Evolutionary conservation across 345 rosid genomes (phyloP).

Genomic region (Gossypium australe): DNA sequence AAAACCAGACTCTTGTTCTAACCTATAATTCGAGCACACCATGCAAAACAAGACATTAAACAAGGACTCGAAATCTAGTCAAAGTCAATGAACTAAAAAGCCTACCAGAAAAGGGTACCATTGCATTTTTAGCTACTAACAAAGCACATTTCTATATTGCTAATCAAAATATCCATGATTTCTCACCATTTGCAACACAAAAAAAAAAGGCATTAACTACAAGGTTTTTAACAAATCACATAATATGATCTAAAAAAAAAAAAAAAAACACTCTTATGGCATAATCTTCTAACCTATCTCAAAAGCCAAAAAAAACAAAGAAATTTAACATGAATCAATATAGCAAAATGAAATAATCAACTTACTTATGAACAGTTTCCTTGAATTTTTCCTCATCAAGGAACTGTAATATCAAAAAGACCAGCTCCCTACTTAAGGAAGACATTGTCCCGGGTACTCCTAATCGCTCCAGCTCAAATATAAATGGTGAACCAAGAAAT

Average conservation of each 20-base stretch:
- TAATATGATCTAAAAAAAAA: background rate
- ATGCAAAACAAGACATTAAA: background rate
- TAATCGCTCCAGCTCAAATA: constrained; percentile 44
- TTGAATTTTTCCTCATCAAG: constrained; percentile 54
- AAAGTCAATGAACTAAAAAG: background rate
- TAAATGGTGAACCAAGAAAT: constrained; percentile 13
- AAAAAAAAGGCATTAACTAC: background rate
- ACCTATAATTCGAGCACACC: constrained; percentile 28
- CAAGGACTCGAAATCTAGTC: constrained; percentile 11
- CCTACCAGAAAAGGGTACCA: background rate
- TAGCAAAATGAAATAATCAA: constrained; percentile 8
- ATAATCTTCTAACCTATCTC: background rate
- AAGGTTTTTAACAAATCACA: background rate
- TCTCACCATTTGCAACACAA: background rate
- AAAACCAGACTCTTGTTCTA: constrained; percentile 80
- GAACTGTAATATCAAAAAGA: constrained; percentile 59
- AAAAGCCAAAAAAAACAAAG: background rate
- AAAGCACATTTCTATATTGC: background rate
- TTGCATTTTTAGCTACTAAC: background rate
- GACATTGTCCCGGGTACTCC: constrained; percentile 51
- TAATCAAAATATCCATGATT: background rate
- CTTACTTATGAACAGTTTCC: constrained; percentile 62
- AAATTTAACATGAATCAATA: background rate
- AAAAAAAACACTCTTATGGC: background rate
- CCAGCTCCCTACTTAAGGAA: constrained; percentile 63